These are phyloP conservation scores for Spencermartinsiella europaea DNA, from an alignment of 805 yeast species.

Conservation along the genomic window DNA sequence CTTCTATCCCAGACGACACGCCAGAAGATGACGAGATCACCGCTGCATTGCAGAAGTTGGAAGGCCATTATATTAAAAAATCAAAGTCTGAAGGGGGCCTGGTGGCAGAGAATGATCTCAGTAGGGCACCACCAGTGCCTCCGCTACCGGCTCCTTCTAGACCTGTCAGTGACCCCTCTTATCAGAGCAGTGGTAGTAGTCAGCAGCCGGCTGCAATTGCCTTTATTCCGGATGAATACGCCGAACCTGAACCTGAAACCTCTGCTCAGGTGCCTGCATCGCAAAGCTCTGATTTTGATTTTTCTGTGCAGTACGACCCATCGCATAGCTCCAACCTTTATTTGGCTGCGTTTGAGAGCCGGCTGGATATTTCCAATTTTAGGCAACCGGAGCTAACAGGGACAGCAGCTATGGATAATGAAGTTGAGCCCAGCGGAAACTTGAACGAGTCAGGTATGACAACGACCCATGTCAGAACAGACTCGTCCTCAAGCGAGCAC, in stretches of 20 bases:
- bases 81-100: neutral
- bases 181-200: neutral
- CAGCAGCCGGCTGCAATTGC: neutral
- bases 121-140: too few species aligned
- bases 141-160: neutral
- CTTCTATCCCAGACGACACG: constrained; percentile 66
- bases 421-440: too few species aligned
- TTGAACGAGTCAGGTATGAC: neutral
- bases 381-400: neutral
- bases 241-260: neutral
- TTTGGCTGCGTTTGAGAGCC: constrained; percentile 17
- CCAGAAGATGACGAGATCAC: constrained; percentile 64
- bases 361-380: constrained; percentile 13
- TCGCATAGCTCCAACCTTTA: constrained; percentile 15
- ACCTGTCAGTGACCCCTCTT: neutral
- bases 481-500: neutral
- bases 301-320: constrained; percentile 3
- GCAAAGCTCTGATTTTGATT: constrained; percentile 1
- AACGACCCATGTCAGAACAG: neutral
- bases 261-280: neutral
- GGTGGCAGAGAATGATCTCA: constrained; percentile 1
- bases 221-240: neutral
- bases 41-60: constrained; percentile 70
- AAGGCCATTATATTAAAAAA: constrained; percentile 46
- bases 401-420: neutral